Percentiles rank a stretch among this genome's conserved stretches.
Conservation (phyloP, 2,329 filamentous ascomycete genomes). For the Aaosphaeria pasadenensis region DNA sequence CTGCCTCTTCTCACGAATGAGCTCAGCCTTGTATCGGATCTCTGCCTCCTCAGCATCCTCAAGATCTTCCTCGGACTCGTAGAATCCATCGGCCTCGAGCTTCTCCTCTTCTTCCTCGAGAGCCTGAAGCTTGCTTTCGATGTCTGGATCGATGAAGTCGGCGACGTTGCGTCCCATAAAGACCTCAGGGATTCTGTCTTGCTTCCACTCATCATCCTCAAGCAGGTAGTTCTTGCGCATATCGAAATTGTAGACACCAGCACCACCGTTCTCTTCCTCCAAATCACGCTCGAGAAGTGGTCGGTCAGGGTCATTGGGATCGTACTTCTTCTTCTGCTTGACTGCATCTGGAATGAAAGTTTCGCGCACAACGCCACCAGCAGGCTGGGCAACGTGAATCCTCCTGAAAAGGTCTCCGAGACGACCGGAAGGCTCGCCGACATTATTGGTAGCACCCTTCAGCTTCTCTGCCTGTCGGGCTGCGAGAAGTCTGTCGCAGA, state of each 20-base stretch:
- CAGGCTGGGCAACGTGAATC: slow-evolving; percentile 95
- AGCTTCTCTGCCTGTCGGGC: slow-evolving; percentile 94
- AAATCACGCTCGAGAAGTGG: slow-evolving; percentile 78
- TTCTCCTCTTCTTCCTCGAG: slow-evolving; percentile 95
- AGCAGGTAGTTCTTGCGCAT: slow-evolving; percentile 84
- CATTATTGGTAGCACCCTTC: slow-evolving; percentile 78
- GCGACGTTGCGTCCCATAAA: slow-evolving; percentile 96
- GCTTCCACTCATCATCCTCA: slow-evolving; percentile 87
- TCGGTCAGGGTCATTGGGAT: slow-evolving; percentile 83
- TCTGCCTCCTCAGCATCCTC: slow-evolving; percentile 89
- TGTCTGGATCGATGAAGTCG: slow-evolving; percentile 96
- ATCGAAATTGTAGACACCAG: slow-evolving; percentile 94
- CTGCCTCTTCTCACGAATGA: slow-evolving; percentile 92
- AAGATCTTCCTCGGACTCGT: slow-evolving; percentile 70
- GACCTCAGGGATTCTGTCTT: slow-evolving; percentile 92
- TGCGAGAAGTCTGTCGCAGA: slow-evolving; percentile 88
- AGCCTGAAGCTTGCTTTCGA: slow-evolving; percentile 85
- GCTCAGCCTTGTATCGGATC: slow-evolving; percentile 83
- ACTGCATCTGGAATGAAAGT: slow-evolving; percentile 84
- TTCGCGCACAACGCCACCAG: slow-evolving; percentile 75
- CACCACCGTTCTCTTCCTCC: slow-evolving; percentile 88
- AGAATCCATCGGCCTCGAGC: slow-evolving; percentile 87
- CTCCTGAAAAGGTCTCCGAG: slow-evolving; percentile 87
- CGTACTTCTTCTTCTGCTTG: slow-evolving; percentile 80
- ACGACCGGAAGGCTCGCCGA: slow-evolving; percentile 72